Percentiles rank a stretch among this genome's conserved stretches.
phyloP scores from a whole-genome alignment of 1,139 yeast species.

The Scheffersomyces lignicola region DNA sequence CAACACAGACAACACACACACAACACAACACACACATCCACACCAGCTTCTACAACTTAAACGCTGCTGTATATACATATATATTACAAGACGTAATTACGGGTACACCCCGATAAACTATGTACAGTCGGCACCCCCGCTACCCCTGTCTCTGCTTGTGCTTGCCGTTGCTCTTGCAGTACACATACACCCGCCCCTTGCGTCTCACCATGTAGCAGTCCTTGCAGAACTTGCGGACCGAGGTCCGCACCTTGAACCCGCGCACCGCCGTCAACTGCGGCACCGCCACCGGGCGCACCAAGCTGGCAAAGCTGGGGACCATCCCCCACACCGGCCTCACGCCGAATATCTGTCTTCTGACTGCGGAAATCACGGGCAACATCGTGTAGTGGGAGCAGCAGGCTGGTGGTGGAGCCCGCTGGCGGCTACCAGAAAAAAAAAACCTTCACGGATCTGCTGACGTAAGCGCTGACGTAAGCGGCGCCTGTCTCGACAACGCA shows the following conservation, averaged over 20 bases:
- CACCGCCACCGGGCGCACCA: not conserved
- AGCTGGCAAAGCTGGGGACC: not conserved
- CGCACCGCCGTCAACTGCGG: conserved; percentile 17
- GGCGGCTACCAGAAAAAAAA: no score
- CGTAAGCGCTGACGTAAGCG: no score
- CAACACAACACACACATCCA: not conserved
- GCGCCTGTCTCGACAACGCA: no score
- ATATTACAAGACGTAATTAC: no score
- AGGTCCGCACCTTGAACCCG: conserved; percentile 54
- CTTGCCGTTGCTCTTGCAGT: conserved; percentile 88
- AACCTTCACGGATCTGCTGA: no score
- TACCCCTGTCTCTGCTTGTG: conserved; percentile 97
- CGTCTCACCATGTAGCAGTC: conserved; percentile 93
- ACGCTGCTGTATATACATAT: no score
- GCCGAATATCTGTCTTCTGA: conserved; percentile 1
- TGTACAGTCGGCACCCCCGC: no score
- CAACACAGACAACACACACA: not conserved
- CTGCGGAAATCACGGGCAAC: conserved; percentile 1
- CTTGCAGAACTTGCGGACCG: conserved; percentile 88
- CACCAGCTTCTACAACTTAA: no score
- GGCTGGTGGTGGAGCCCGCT: no score
- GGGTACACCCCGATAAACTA: no score
- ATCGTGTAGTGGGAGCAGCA: no score
- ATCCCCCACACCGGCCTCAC: conserved; percentile 1
- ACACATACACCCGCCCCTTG: conserved; percentile 90